A percentile compares a stretch with the other conserved stretches of the same genome.
phyloP scores from a whole-genome alignment of 1,284 basidiomycete species.

The Pulchroboletus neoregius region DNA sequence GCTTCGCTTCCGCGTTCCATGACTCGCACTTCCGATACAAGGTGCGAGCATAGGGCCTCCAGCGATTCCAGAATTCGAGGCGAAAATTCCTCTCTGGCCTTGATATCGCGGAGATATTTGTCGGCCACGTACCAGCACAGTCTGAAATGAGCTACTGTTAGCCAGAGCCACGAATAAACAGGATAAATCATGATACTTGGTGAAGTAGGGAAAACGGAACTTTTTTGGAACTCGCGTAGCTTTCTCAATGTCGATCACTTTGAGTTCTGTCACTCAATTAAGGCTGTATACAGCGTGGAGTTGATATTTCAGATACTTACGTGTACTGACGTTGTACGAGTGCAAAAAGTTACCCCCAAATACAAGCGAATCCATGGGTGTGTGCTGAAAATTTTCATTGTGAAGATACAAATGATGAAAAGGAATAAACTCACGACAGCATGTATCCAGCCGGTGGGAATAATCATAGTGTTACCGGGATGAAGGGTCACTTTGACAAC shows the following conservation, averaged over 20 bases:
- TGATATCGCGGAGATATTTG: constrained; percentile 70
- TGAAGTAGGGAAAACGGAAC: constrained; percentile 88
- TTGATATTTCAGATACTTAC: constrained; percentile 41
- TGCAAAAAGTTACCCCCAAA: constrained; percentile 98
- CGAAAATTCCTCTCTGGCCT: constrained; percentile 54
- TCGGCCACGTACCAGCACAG: constrained; percentile 89
- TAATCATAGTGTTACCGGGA: constrained; percentile 94
- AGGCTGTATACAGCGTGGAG: constrained; percentile 2
- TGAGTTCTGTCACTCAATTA: constrained; percentile 57
- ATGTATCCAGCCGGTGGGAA: constrained; percentile 96
- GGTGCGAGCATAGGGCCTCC: constrained; percentile 65
- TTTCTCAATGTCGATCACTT: constrained; percentile 88
- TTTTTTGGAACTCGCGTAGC: constrained; percentile 91
- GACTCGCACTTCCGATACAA: constrained; percentile 70
- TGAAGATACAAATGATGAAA: neutral
- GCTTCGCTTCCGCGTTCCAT: constrained; percentile 64
- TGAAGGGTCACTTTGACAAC: constrained; percentile 81
- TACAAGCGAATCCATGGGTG: constrained; percentile 88
- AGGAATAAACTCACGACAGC: constrained; percentile 70
- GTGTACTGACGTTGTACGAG: constrained; percentile 72
- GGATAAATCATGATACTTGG: constrained; percentile 49
- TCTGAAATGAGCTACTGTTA: constrained; percentile 38
- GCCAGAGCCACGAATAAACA: neutral
- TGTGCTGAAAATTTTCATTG: constrained; percentile 53
- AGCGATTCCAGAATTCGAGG: constrained; percentile 71